Base-by-base conservation (phyloP, 106 monocot genomes). In the Triglochin maritima region DNA sequence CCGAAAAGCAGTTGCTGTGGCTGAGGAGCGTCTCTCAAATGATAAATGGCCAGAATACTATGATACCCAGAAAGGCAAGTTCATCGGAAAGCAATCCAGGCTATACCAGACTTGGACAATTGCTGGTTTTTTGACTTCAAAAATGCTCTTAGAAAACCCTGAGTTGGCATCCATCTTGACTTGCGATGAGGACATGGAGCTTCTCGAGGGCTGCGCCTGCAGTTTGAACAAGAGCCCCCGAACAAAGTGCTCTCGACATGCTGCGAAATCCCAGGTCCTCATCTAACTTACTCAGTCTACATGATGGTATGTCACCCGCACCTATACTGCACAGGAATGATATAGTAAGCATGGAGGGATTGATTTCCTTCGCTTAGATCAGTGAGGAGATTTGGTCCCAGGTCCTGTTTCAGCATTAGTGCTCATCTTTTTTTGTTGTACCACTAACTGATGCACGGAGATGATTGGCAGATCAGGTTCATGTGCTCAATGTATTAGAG, bases 31-130 rank as follows among this genome's bases (percentile, higher is more conserved):
- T 47, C 89, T 94, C 9, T 77, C 83, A 3, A 60, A 69, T 47
- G 94, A 94, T 77, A 80, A 85, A 72, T 94, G 94, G 94, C 94
- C 94, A 1, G 94, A 94, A 62, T 94, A 94, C 58, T 94, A 94
- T 9, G 94, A 94, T 65, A 89, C 84, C 8, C 70, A 74, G 54
- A 80, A 80, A 12, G 89, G 94, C 44, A 80, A 89, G 56, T 94
- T 94, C 62, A 82, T 89, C 3, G 94, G 94, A 29, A 94, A 94
- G 65, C 94, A 94, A 64, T 72, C 94, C 4, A 72, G 89, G 17
- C 81, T 89, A 5, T 89, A 82, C 57, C 94, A 94, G 69, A 94
- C 94, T 41, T 94, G 94, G 94, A 89, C 94, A 5, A 81, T 94
- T 17, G 86, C 94, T 12, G 94, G 89, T 41, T 94, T 80, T 62